phyloP scores from a whole-genome alignment of 495 filamentous ascomycete genomes.

The Xylaria cubensis region DNA sequence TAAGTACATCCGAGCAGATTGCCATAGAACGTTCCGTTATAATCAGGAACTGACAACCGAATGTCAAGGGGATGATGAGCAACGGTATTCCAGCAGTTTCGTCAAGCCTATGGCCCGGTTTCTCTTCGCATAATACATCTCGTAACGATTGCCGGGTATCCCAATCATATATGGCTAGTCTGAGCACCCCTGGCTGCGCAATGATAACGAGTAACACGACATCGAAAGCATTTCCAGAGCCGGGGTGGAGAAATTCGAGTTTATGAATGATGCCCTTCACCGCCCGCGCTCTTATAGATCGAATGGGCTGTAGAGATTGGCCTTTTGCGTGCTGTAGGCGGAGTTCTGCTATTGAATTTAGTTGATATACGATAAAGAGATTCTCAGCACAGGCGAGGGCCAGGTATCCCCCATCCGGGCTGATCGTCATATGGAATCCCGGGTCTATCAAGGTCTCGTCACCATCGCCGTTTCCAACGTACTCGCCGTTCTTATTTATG shows the following conservation, averaged over 20 bases:
- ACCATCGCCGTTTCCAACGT: background rate
- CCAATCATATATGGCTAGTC: constrained; percentile 80
- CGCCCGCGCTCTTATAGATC: constrained; percentile 60
- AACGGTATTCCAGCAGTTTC: constrained; percentile 67
- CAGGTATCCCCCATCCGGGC: constrained; percentile 67
- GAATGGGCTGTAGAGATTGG: constrained; percentile 50
- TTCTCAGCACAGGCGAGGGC: constrained; percentile 51
- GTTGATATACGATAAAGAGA: constrained; percentile 64
- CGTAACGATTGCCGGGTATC: constrained; percentile 51
- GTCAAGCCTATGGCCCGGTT: constrained; percentile 59
- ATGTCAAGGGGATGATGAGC: constrained; percentile 71
- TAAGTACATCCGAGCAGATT: constrained; percentile 63
- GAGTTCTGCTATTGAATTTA: constrained; percentile 59
- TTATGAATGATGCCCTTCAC: constrained; percentile 79
- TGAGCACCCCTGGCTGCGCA: constrained; percentile 63
- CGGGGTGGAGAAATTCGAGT: constrained; percentile 86
- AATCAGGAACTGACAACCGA: constrained; percentile 68
- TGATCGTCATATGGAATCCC: constrained; percentile 82
- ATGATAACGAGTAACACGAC: constrained; percentile 79
- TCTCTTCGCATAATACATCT: constrained; percentile 47
- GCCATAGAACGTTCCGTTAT: constrained; percentile 65
- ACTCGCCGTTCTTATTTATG: background rate
- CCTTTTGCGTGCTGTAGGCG: constrained; percentile 45
- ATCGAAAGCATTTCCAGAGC: constrained; percentile 65
- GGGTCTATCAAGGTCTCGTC: constrained; percentile 50